Base-by-base conservation (phyloP, 2,329 filamentous ascomycete genomes). In the Aspergillus pseudonomiae region DNA sequence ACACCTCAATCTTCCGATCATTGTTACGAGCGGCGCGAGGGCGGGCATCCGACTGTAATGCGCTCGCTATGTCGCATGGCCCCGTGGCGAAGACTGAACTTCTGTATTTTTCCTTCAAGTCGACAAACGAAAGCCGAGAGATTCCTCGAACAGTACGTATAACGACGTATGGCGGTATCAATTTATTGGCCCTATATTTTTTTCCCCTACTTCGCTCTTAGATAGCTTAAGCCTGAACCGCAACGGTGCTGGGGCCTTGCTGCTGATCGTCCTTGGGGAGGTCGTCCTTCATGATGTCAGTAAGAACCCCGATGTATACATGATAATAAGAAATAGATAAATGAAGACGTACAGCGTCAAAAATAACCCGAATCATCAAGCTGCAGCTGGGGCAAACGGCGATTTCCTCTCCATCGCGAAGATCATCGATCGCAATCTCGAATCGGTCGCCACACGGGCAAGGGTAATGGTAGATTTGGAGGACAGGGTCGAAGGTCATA, bases 321-420 rank as follows among this genome's bases (percentile, higher is more conserved):
- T 12, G 34, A 16, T 36, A 16, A 36, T 16, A 36, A 7, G 16
- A 32, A 36, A 53, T 65, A 65, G 26, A 73, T 12, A 30, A 6
- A 56, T 16, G 19, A 30, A 62, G 60, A 75, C 89, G 71, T 79
- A 95, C 93, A 75, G 87, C 79, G 68, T 98, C 95, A 72, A 93
- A 99, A 54, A 99, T 96, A 16, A 99, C 94, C 63, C 90, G 83
- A 62, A 99, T 97, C 93, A 96, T 97, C 72, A 99, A 82, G 78
- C 94, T 97, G 80, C 95, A 99, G 77, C 94, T 97, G 26, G 95
- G 95, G 74, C 95, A 99, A 12, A 98, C 92, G n/a, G 91, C 95
- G 74, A 99, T 93, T 71, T 98, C 94, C 77, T 94, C 89, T 67
- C 92, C 92, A 75, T 98, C 94, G 63, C 89, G 86, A 72, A 99